A percentile compares a stretch with the other conserved stretches of the same genome.
Conservation (phyloP, 768 basidiomycete species). For the Strobilomyces dryophilus region DNA sequence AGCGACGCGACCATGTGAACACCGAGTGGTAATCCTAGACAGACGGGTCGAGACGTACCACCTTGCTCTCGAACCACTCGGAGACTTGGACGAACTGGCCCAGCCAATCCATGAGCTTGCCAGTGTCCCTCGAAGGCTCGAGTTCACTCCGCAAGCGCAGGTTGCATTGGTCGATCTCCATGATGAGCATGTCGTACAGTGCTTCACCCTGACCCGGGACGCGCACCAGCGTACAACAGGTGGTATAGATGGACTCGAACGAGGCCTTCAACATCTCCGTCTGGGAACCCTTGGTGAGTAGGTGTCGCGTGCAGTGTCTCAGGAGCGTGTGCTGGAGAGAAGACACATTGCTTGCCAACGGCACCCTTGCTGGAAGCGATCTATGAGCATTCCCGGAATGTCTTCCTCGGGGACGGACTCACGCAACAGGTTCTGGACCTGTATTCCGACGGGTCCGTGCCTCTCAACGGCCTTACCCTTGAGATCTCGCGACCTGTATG, state of each 20-base stretch:
- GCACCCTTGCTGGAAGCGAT: conserved; percentile 6
- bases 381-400: not conserved
- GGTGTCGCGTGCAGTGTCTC: conserved; percentile 34
- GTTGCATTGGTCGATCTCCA: conserved; percentile 58
- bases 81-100: conserved; percentile 49
- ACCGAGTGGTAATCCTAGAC: not conserved
- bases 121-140: conserved; percentile 1
- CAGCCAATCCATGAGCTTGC: conserved; percentile 50
- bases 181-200: conserved; percentile 53
- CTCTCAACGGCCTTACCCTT: conserved; percentile 23
- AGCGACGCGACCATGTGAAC: not conserved
- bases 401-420: conserved; percentile 1
- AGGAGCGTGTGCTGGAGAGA: conserved; percentile 28
- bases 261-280: conserved; percentile 39
- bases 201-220: conserved; percentile 51
- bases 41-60: conserved; percentile 43
- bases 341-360: not conserved
- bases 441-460: conserved; percentile 43
- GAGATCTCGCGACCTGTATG: conserved; percentile 47
- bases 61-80: conserved; percentile 59
- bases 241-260: conserved; percentile 52
- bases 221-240: conserved; percentile 54
- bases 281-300: conserved; percentile 37
- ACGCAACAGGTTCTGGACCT: conserved; percentile 44
- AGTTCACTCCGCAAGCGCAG: conserved; percentile 40